These are phyloP conservation scores for Escovopsis sp. DNA, from an alignment of 2,329 filamentous ascomycete species.

Conservation along the genomic window DNA sequence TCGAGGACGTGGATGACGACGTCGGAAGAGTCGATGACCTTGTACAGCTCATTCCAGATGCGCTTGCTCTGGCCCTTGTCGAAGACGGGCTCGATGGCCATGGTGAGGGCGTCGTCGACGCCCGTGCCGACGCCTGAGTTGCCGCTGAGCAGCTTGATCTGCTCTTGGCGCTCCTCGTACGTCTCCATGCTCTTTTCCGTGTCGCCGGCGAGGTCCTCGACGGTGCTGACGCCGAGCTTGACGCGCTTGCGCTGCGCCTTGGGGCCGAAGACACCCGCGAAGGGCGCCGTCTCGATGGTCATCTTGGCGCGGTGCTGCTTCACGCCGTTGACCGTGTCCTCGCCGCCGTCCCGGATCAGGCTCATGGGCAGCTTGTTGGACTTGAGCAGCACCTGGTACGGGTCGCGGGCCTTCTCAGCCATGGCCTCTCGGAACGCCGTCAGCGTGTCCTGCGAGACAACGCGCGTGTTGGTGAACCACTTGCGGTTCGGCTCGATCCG, in stretches of 20 bases:
- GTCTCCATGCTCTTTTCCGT: slow-evolving; percentile 66
- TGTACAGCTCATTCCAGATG: slow-evolving; percentile 94
- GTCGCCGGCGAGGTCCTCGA: slow-evolving; percentile 68
- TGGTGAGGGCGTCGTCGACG: slow-evolving; percentile 30
- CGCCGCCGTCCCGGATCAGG: slow-evolving; percentile 64
- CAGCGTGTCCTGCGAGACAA: slow-evolving; percentile 78
- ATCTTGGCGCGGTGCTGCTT: slow-evolving; percentile 94
- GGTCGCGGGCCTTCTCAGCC: slow-evolving; percentile 76
- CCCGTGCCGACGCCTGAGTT: slow-evolving; percentile 41
- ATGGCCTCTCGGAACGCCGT: slow-evolving; percentile 81
- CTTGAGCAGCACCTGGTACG: slow-evolving; percentile 89
- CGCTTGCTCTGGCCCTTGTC: slow-evolving; percentile 88
- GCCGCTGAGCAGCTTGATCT: slow-evolving; percentile 62
- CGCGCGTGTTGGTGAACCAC: slow-evolving; percentile 92
- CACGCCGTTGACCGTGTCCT: slow-evolving; percentile 58
- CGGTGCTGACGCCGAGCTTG: slow-evolving; percentile 69
- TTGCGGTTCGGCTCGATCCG: slow-evolving; percentile 91
- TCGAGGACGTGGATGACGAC: slow-evolving; percentile 92
- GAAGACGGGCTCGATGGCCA: slow-evolving; percentile 75
- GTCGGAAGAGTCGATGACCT: slow-evolving; percentile 90
- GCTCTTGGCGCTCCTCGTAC: slow-evolving; percentile 68
- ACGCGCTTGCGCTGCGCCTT: slow-evolving; percentile 88
- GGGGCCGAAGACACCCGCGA: slow-evolving; percentile 78
- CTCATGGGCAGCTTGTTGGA: slow-evolving; percentile 95
- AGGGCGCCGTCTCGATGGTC: slow-evolving; percentile 74